Base-by-base conservation (phyloP, 139 green algal species). In the Nannochloris sp. region DNA sequence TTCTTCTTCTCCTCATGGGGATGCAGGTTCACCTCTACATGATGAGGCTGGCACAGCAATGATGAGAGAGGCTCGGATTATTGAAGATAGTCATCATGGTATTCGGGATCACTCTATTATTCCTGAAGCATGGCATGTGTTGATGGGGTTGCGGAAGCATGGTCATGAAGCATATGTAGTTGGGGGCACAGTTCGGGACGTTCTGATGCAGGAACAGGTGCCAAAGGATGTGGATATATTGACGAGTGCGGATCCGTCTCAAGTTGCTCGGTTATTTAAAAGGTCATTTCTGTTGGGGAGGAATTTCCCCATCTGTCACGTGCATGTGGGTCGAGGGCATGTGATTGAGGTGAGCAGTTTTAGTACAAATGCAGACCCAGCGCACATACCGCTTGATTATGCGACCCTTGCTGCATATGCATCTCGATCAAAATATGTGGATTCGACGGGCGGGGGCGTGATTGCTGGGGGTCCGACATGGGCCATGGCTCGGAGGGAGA, bases 141-240 rank as follows among this genome's bases (percentile, higher is more conserved):
- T 80, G 57, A 24, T 68, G 23, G 48, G 64, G 9, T 46, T 81
- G 23, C 31, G 71, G 7, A 43, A 27, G 55, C 50, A 68, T 71
- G 84, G 84, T 1, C 72, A 90, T 48, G 75, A 87, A 48, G 69
- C 64, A 1, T 87, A 80, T 37, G 10, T 92, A 9, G 85, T 90
- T 11, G 86, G 86, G 21, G 86, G 86, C 46, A 73, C 85, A 1
- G 76, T 93, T 29, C 62, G 86, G 5, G 86, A 93, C 67, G 14
- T 88, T 25, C 65, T 87, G 48, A 55, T 88, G 23, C 18, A 23
- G 7, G 51, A 70, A 1, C 25, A 53, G 4, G 62, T 51, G 5
- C 83, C 86, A 29, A 84, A 83, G 24, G 83, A 93, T 63, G 75
- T 76, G 31, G 83, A 89, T 56, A 57, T 91, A 16, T 57, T 89